phyloP scores from a whole-genome alignment of 208 protist species.

The Strigomonas culicis region DNA sequence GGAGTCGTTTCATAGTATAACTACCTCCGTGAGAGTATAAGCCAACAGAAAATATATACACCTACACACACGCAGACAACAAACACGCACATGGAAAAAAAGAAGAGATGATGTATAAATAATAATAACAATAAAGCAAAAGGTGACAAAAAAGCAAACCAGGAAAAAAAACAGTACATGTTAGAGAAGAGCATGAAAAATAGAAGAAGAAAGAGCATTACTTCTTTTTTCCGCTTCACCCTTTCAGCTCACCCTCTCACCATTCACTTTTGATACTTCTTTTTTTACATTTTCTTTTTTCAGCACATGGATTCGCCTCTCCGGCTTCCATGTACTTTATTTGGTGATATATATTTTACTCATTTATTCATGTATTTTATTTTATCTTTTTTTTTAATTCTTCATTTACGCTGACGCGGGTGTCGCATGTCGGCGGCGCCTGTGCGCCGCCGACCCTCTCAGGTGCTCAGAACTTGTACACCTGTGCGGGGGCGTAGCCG shows the following conservation, averaged over 20 bases:
- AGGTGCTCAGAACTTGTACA: conserved; percentile 71
- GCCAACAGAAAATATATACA: conserved; percentile 9
- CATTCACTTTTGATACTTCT: not conserved
- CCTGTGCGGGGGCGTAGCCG: conserved; percentile 40
- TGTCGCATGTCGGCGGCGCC: not conserved
- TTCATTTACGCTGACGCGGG: not conserved
- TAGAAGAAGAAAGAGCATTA: conserved; percentile 9
- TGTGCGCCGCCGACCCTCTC: not conserved
- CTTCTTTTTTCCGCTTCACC: not conserved
- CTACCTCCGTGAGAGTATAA: not conserved
- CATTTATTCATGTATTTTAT: too few species aligned
- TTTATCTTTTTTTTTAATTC: too few species aligned
- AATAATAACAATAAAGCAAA: not conserved
- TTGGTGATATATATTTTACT: too few species aligned
- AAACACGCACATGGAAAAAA: not conserved
- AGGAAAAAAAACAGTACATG: conserved; percentile 5
- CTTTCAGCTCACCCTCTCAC: not conserved
- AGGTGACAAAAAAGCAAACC: conserved; percentile 9
- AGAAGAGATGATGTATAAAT: conserved; percentile 1
- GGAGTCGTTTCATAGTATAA: not conserved
- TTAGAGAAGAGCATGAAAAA: conserved; percentile 7
- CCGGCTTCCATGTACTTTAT: too few species aligned
- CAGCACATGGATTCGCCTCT: too few species aligned
- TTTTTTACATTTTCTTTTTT: not conserved
- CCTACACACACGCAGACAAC: not conserved